A percentile compares a stretch with the other conserved stretches of the same genome.
Evolutionary conservation across 2,329 filamentous ascomycete species (phyloP).

Genomic region (Colletotrichum zoysiae): DNA sequence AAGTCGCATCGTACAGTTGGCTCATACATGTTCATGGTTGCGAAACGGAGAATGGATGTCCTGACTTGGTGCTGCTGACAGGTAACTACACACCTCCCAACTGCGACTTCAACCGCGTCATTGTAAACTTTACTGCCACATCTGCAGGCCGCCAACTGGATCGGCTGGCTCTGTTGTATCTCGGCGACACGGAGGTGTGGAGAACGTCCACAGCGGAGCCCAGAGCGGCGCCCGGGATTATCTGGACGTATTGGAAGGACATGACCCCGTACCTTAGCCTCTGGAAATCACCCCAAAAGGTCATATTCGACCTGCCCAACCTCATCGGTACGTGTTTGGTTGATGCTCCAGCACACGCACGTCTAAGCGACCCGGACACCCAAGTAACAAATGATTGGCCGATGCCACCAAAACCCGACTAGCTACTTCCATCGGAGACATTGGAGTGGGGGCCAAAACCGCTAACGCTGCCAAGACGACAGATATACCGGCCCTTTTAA

Average conservation of each 20-base stretch:
- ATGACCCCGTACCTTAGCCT: conserved; percentile 78
- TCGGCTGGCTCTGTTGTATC: conserved; percentile 79
- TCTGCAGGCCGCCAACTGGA: conserved; percentile 82
- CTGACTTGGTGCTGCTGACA: conserved; percentile 48
- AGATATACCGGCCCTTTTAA: conserved; percentile 81
- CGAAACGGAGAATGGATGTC: conserved; percentile 29
- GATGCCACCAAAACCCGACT: background rate
- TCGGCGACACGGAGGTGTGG: conserved; percentile 85
- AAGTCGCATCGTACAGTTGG: conserved; percentile 48
- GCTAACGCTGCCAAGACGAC: conserved; percentile 54
- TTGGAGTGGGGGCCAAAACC: conserved; percentile 39
- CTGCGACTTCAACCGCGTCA: conserved; percentile 79
- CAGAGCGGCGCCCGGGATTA: conserved; percentile 72
- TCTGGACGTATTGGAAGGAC: conserved; percentile 84
- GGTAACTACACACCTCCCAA: conserved; percentile 74
- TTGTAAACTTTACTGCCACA: conserved; percentile 81
- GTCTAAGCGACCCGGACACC: background rate
- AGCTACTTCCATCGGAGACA: conserved; percentile 1
- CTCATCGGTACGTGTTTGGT: conserved; percentile 60
- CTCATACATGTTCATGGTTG: background rate
- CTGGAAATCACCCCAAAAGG: conserved; percentile 76
- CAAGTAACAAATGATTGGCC: background rate
- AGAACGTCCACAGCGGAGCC: conserved; percentile 87
- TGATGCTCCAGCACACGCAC: conserved; percentile 1
- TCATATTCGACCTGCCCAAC: conserved; percentile 86